Percentiles rank a stretch among this genome's conserved stretches.
phyloP scores from a whole-genome alignment of 2,329 filamentous ascomycete genomes.

The Colletotrichum magnum region DNA sequence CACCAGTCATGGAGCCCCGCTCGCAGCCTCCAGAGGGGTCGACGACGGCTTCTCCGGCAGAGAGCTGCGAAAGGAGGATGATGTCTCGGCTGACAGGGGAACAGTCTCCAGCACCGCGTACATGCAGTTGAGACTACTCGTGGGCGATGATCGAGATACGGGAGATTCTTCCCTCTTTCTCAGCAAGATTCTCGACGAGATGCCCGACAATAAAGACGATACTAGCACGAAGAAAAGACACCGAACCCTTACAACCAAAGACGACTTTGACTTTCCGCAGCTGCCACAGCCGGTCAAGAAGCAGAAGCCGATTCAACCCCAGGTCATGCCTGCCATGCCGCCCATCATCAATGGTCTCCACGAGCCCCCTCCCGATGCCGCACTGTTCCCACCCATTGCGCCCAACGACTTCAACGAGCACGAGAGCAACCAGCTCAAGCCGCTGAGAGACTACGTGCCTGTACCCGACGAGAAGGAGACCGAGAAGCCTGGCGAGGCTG shows the following conservation, averaged over 20 bases:
- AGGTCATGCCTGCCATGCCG: constrained; percentile 63
- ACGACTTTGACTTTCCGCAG: constrained; percentile 69
- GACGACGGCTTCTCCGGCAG: constrained; percentile 35
- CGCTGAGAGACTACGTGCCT: constrained; percentile 59
- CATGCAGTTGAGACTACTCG: constrained; percentile 55
- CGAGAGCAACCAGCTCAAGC: constrained; percentile 57
- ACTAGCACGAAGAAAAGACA: constrained; percentile 68
- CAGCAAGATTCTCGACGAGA: constrained; percentile 63
- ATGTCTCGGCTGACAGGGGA: constrained; percentile 19
- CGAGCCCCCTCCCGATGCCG: constrained; percentile 72
- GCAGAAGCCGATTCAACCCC: constrained; percentile 70
- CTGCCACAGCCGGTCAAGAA: constrained; percentile 76
- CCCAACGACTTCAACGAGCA: constrained; percentile 68
- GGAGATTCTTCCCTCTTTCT: constrained; percentile 59
- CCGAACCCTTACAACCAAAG: constrained; percentile 63
- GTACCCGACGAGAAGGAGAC: constrained; percentile 44
- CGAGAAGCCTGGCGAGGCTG: constrained; percentile 47
- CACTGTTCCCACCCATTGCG: constrained; percentile 75
- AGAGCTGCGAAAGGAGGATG: constrained; percentile 35
- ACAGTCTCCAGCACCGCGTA: constrained; percentile 25
- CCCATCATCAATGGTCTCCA: constrained; percentile 76
- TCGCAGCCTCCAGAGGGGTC: constrained; percentile 15
- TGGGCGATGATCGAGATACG: constrained; percentile 54
- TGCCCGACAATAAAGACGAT: constrained; percentile 60
- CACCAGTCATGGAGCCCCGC: constrained; percentile 39